Base-by-base conservation (phyloP, 352 stramenopile genomes). In the Aphanomyces stellatus region DNA sequence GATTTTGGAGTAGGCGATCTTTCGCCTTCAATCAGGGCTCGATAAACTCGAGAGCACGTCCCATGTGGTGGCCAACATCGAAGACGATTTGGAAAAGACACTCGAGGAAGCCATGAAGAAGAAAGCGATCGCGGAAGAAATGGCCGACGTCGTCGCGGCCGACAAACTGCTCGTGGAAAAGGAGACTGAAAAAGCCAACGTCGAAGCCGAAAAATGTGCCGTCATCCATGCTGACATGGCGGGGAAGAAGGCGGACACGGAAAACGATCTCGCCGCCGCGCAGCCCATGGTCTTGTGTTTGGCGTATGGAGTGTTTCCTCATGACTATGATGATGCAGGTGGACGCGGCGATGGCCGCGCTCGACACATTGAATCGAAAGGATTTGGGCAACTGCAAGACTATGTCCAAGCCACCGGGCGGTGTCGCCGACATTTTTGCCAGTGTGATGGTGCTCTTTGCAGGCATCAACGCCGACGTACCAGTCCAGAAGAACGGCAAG, bases 151-250 rank as follows among this genome's bases (percentile, higher is more conserved):
- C 0, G 82, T 98, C 7, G 80, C 81, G 7, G 84, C 88, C 42
- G 93, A 98, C 69, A 97, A 98, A 61, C 86, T 83, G 3, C 74
- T 97, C 22, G 95, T 98, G 10, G 93, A 98, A 71, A 85, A 82
- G 19, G 93, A 98, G 69, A 98, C 90, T 0, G 72, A 74, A 4
- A 90, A 90, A 68, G 93, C 94, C 27, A 94, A 96, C 42, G 73
- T 90, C 0, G 93, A 98, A 53, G 87, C 82, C 5, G 82, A 93
- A 25, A 93, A 97, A 64, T 97, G 96, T 28, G 82, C 88, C 6
- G 72, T 93, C 22, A 98, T 98, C 31, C 88, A 97, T 64, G 74
- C 79, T n/a, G 93, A 98, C 53, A 93, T 97, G 31, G 77, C 82
- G 13, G 69, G 84, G 17, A 98, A 98, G 69, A 93, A 96, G 70